Evolutionary conservation across 2,329 filamentous ascomycete species (phyloP).

Genomic region (Pseudogymnoascus sp.): DNA sequence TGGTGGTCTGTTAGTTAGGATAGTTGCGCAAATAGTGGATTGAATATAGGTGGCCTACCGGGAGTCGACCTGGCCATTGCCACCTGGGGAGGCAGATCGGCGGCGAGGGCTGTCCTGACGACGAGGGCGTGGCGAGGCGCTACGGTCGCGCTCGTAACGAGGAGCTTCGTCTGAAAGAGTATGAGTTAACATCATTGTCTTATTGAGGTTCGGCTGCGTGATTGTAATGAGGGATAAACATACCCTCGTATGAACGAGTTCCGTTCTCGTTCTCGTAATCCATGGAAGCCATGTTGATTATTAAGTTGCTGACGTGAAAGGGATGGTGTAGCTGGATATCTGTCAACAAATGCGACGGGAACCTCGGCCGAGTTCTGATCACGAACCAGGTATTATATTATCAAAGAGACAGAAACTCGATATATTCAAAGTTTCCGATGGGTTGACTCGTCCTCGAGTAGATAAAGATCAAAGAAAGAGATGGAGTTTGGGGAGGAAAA

Average conservation of each 20-base stretch:
- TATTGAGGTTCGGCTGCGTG: neutral
- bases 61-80: conserved; percentile 39
- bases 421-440: neutral
- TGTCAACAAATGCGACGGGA: neutral
- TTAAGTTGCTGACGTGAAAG: conserved; percentile 16
- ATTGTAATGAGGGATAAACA: conserved; percentile 19
- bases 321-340: conserved; percentile 1
- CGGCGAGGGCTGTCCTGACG: conserved; percentile 52
- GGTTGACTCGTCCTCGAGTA: neutral
- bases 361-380: neutral
- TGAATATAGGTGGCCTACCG: conserved; percentile 33
- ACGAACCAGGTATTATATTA: conserved; percentile 1
- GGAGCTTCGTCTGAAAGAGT: conserved; percentile 49
- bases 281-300: conserved; percentile 48
- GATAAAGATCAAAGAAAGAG: conserved; percentile 7
- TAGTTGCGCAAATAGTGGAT: neutral
- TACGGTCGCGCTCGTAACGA: conserved; percentile 61
- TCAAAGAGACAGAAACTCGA: neutral
- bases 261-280: conserved; percentile 64
- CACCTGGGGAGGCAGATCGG: conserved; percentile 55
- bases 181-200: neutral
- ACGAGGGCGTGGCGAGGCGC: conserved; percentile 53
- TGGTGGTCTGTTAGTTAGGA: conserved; percentile 13
- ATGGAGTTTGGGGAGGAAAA: conserved; percentile 5
- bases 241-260: conserved; percentile 58